Evolutionary conservation across 192 early-diverging fungal genomes (phyloP).

Genomic region (Backusella luteola): DNA sequence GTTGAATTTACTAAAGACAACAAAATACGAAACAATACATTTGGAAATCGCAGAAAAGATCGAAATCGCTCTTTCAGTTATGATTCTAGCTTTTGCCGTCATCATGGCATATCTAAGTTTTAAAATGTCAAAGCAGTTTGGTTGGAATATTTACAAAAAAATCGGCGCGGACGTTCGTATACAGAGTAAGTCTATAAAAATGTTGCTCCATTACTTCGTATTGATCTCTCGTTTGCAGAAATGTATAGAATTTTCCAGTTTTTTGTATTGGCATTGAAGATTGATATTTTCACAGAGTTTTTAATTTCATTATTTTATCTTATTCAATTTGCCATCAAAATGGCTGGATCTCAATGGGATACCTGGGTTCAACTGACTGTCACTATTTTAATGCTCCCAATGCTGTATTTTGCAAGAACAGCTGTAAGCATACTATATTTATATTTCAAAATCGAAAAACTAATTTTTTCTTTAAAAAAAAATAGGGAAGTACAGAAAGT

Average conservation of each 20-base stretch:
- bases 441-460: background rate
- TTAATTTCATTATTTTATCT: slow-evolving; percentile 40
- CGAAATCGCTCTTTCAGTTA: slow-evolving; percentile 31
- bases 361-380: slow-evolving; percentile 31
- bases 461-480: background rate
- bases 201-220: slow-evolving; percentile 20
- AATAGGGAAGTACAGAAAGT: slow-evolving; percentile 35
- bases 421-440: slow-evolving; percentile 26
- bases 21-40: background rate
- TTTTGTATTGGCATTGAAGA: slow-evolving; percentile 39
- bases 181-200: slow-evolving; percentile 37
- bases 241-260: slow-evolving; percentile 41
- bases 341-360: slow-evolving; percentile 16
- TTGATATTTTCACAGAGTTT: slow-evolving; percentile 41
- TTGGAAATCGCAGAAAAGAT: slow-evolving; percentile 29
- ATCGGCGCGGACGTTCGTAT: slow-evolving; percentile 64
- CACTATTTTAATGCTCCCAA: slow-evolving; percentile 35
- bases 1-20: slow-evolving; percentile 16
- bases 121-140: slow-evolving; percentile 36
- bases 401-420: slow-evolving; percentile 33
- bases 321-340: slow-evolving; percentile 29
- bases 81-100: slow-evolving; percentile 30
- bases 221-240: slow-evolving; percentile 12
- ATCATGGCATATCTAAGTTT: slow-evolving; percentile 23
- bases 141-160: slow-evolving; percentile 67